These are phyloP conservation scores for Hypholoma sublateritium DNA, from an alignment of 768 basidiomycete genomes.

Conservation along the genomic window DNA sequence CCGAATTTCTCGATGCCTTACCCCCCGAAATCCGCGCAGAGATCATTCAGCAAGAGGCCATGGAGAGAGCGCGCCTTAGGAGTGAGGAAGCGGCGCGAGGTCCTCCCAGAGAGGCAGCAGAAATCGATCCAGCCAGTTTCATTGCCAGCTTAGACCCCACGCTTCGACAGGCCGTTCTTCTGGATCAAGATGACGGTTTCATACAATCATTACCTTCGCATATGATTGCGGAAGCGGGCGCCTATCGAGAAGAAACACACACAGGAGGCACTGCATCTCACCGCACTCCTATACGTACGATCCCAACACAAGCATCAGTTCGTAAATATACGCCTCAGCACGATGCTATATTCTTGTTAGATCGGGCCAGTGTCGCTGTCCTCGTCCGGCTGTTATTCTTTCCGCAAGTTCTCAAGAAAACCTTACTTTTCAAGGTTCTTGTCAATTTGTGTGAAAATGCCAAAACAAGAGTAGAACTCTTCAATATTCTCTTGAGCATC, in stretches of 20 bases:
- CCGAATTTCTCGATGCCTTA: conserved; percentile 94
- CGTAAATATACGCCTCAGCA: conserved; percentile 62
- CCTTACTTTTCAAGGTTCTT: conserved; percentile 82
- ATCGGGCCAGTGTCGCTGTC: conserved; percentile 84
- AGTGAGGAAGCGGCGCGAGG: conserved; percentile 38
- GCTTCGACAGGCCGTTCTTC: conserved; percentile 85
- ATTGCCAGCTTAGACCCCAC: conserved; percentile 90
- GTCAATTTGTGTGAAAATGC: conserved; percentile 95
- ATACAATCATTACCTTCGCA: conserved; percentile 79
- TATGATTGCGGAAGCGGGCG: conserved; percentile 82
- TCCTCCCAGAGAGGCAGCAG: conserved; percentile 57
- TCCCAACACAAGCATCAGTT: conserved; percentile 26
- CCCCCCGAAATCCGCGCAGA: conserved; percentile 97
- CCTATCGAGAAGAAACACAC: conserved; percentile 58
- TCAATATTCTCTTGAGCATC: conserved; percentile 92
- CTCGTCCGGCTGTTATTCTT: conserved; percentile 94
- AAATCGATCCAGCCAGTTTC: conserved; percentile 88
- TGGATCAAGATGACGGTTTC: conserved; percentile 87
- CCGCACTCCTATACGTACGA: conserved; percentile 28
- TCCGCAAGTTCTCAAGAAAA: conserved; percentile 88
- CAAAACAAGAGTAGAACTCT: conserved; percentile 86
- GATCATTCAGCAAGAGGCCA: conserved; percentile 91
- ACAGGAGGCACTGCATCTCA: conserved; percentile 29
- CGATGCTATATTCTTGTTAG: conserved; percentile 91
- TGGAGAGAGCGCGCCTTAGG: conserved; percentile 68